phyloP scores from a whole-genome alignment of 768 basidiomycete species.

The Termitomyces sp. region DNA sequence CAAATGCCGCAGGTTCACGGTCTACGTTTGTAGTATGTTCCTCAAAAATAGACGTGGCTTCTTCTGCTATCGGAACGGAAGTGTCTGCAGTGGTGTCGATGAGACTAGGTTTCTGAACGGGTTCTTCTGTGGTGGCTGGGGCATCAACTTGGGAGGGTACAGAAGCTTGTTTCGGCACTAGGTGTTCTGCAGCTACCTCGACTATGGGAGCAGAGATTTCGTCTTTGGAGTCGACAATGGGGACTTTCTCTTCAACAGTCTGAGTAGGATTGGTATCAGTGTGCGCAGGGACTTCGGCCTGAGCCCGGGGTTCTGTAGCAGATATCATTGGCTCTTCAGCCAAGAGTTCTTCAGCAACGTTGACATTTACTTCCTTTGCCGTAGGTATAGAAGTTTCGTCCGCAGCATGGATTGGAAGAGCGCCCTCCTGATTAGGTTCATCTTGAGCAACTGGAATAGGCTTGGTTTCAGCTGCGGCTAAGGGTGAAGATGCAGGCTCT shows the following conservation, averaged over 20 bases:
- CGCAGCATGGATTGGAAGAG: not conserved
- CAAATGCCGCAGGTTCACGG: not conserved
- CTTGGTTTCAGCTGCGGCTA: not conserved
- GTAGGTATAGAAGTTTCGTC: not conserved
- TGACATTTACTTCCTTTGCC: not conserved
- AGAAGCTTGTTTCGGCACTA: not conserved
- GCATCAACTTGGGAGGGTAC: not conserved
- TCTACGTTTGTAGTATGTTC: not conserved
- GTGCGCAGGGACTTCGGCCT: not conserved
- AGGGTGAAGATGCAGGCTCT: not conserved
- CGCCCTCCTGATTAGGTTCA: not conserved
- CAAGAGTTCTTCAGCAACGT: not conserved
- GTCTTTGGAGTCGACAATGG: not conserved
- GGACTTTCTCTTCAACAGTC: not conserved
- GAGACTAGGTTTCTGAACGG: not conserved
- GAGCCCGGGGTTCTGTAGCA: not conserved
- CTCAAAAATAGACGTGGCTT: not conserved
- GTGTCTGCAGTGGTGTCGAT: not conserved
- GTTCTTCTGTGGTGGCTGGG: not conserved
- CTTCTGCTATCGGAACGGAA: not conserved
- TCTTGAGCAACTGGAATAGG: no score
- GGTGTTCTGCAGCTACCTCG: not conserved
- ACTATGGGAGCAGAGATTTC: not conserved
- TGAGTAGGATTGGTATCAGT: not conserved
- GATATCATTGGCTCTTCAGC: not conserved